phyloP scores from a whole-genome alignment of 371 early-diverging fungal species.

The Zychaea mexicana region DNA sequence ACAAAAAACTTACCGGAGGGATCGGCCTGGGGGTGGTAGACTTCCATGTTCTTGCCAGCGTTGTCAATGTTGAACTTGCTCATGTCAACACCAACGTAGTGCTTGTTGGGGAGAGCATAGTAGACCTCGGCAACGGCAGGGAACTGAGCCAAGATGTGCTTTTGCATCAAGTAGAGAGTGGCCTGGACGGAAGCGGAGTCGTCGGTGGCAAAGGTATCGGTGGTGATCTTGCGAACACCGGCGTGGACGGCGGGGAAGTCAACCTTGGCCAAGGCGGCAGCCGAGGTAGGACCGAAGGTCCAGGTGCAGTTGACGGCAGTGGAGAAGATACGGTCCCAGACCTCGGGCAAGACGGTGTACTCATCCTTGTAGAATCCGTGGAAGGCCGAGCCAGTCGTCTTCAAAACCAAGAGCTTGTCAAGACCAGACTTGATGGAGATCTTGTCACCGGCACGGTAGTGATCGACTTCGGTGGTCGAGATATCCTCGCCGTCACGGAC shows the following conservation, averaged over 20 bases:
- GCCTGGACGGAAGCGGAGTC: slow-evolving; percentile 78
- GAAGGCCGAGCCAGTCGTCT: slow-evolving; percentile 86
- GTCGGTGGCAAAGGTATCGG: slow-evolving; percentile 71
- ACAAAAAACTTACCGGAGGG: slow-evolving; percentile 62
- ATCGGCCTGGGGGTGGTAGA: slow-evolving; percentile 79
- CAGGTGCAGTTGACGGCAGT: slow-evolving; percentile 77
- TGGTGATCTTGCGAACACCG: slow-evolving; percentile 61
- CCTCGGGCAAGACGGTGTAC: slow-evolving; percentile 75
- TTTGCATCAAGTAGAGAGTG: slow-evolving; percentile 73
- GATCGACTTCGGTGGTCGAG: slow-evolving; percentile 62
- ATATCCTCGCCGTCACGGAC: slow-evolving; percentile 78
- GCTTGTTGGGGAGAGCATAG: slow-evolving; percentile 85
- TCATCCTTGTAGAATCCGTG: slow-evolving; percentile 76
- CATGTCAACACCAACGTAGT: slow-evolving; percentile 80
- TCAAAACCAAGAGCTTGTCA: slow-evolving; percentile 66
- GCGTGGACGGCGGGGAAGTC: slow-evolving; percentile 63
- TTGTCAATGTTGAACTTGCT: slow-evolving; percentile 77
- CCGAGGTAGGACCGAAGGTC: slow-evolving; percentile 50
- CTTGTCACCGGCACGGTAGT: slow-evolving; percentile 56
- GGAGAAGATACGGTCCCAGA: slow-evolving; percentile 82
- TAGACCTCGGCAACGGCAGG: slow-evolving; percentile 66
- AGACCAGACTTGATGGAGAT: slow-evolving; percentile 64
- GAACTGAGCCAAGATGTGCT: slow-evolving; percentile 62
- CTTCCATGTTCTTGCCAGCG: slow-evolving; percentile 64
- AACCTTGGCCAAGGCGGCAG: slow-evolving; percentile 42